Evolutionary conservation across 345 rosid genomes (phyloP).

Genomic region (Eutrema japonicum): DNA sequence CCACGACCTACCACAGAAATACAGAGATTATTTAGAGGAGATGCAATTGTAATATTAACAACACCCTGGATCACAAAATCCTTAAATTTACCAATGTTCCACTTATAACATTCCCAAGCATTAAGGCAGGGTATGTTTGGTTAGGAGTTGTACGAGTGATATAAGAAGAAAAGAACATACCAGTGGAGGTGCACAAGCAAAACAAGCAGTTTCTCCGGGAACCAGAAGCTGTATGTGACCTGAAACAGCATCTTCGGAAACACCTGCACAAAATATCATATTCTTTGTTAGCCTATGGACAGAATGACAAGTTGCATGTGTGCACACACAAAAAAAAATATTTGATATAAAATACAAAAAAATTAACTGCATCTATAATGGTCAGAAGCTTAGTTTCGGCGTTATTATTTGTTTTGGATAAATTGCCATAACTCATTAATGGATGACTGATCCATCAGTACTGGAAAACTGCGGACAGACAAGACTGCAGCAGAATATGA

Average conservation of each 20-base stretch:
- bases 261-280: slow-evolving; percentile 58
- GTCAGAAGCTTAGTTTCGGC: neutral
- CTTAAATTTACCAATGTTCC: slow-evolving; percentile 15
- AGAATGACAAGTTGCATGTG: neutral
- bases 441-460: slow-evolving; percentile 1
- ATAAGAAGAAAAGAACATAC: slow-evolving; percentile 47
- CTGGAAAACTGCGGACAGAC: neutral
- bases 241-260: slow-evolving; percentile 98
- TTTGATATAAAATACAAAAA: neutral
- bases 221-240: slow-evolving; percentile 94
- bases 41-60: slow-evolving; percentile 7
- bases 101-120: slow-evolving; percentile 3
- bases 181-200: slow-evolving; percentile 98
- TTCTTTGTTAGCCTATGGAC: slow-evolving; percentile 13
- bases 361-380: neutral
- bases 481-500: neutral
- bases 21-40: slow-evolving; percentile 2
- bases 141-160: slow-evolving; percentile 4
- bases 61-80: neutral
- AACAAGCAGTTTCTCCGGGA: slow-evolving; percentile 98
- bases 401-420: neutral
- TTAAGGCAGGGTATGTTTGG: neutral
- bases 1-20: slow-evolving; percentile 67
- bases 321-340: neutral
- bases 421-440: neutral